phyloP scores from a whole-genome alignment of 2,329 filamentous ascomycete species.

The Coleophoma eucalyptorum region DNA sequence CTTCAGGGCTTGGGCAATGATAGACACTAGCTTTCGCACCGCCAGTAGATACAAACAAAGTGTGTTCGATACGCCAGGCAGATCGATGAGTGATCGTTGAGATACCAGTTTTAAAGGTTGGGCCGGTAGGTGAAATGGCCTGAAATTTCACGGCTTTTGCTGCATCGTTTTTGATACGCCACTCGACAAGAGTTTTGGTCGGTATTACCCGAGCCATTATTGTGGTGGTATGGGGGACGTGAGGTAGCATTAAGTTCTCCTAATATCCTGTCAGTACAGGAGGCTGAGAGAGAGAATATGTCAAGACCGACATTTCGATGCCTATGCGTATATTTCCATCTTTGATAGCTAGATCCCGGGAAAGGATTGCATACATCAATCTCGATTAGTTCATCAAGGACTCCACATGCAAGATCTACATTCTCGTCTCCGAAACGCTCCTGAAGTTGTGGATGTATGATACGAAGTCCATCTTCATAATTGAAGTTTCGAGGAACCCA shows the following conservation, averaged over 20 bases:
- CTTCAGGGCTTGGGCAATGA: slow-evolving; percentile 6
- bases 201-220: slow-evolving; percentile 38
- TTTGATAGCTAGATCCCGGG: slow-evolving; percentile 40
- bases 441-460: slow-evolving; percentile 38
- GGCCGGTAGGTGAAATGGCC: not conserved
- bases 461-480: slow-evolving; percentile 40
- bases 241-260: slow-evolving; percentile 38
- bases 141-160: not conserved
- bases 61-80: slow-evolving; percentile 12
- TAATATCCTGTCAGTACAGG: not conserved
- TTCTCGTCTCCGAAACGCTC: slow-evolving; percentile 42
- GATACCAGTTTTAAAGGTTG: not conserved
- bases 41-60: slow-evolving; percentile 9
- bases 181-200: slow-evolving; percentile 31
- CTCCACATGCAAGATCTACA: slow-evolving; percentile 38
- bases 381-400: slow-evolving; percentile 43
- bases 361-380: slow-evolving; percentile 40
- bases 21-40: slow-evolving; percentile 3
- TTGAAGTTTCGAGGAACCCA: slow-evolving; percentile 42
- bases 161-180: slow-evolving; percentile 26
- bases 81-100: slow-evolving; percentile 1
- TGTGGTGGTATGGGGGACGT: slow-evolving; percentile 43
- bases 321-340: slow-evolving; percentile 41
- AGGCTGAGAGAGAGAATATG: not conserved
- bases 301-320: slow-evolving; percentile 34